Evolutionary conservation across 495 filamentous ascomycete species (phyloP), one percentile per base, ranked within the genome.

Genomic region (Ramalina intermedia): DNA sequence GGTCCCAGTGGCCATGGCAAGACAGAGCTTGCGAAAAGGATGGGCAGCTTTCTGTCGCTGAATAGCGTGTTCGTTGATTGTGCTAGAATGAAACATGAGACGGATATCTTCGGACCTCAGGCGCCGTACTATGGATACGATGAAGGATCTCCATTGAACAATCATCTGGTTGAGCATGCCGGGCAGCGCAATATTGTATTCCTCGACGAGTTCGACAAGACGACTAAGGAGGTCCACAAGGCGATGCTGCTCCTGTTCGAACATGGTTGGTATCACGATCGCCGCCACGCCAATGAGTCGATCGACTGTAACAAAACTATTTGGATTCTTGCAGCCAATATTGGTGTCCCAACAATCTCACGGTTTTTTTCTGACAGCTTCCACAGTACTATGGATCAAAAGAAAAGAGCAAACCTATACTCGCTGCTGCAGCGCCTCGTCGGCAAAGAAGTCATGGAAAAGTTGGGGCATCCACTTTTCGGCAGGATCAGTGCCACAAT

Each of bases 151-250:
- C 59, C 58, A 2, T 41, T 77, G 20, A 79, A 77, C 41, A 78
- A 79, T 55, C 76, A 75, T 54, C 61, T 79, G 1, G 66, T 63
- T 1, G 46, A 42, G n/a, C 59, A 73, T 35, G 55, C 52, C 14
- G 69, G 65, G 14, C 26, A 64, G 43, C 55, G 61, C 20, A 62
- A 61, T 24, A 65, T 80, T 7, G 69, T 79, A 2, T 77, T 75
- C 49, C 50, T 80, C 8, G 75, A 79, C 43, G 74, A 79, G 41
- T 77, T 80, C 36, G 75, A 79, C 26, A 79, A 79, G 57, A 75
- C 73, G 14, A 65, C 55, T 7, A 17, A 59, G 2, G 63, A 66
- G 4, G 61, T 72, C 14, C 64, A 63, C 12, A 51, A 69, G 23
- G 57, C 67, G 21, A 59, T 75, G 37, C 51, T 76, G 0, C 39